A percentile compares a stretch with the other conserved stretches of the same genome.
Conservation (phyloP, 2,329 filamentous ascomycete species). For the Salinomyces thailandicus region DNA sequence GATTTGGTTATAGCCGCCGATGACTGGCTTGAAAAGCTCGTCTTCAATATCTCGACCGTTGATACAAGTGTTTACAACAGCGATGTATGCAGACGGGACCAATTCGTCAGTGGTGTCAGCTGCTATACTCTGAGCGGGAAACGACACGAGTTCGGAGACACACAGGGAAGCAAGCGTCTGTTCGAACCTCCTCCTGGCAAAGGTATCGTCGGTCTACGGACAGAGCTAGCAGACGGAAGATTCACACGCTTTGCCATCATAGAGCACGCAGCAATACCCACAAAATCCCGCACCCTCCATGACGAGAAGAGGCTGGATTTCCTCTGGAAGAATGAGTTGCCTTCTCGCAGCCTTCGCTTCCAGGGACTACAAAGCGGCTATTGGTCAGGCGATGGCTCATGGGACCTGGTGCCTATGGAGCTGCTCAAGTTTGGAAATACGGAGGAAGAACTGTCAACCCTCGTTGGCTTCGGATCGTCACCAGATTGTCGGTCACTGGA, state of each 20-base stretch:
- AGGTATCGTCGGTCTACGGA: conserved; percentile 2
- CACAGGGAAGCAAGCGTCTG: neutral
- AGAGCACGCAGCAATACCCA: neutral
- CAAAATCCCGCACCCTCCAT: neutral
- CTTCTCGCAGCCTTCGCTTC: conserved; percentile 1
- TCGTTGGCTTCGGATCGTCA: neutral
- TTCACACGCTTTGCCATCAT: neutral
- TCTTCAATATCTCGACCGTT: neutral
- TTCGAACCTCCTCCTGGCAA: conserved; percentile 1
- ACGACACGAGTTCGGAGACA: neutral
- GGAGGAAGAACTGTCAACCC: neutral
- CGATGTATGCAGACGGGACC: neutral
- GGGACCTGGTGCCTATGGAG: neutral
- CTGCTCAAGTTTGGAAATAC: neutral
- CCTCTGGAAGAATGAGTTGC: conserved; percentile 1
- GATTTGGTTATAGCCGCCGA: neutral
- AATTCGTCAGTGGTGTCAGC: neutral
- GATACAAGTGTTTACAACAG: neutral
- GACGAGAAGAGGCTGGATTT: neutral
- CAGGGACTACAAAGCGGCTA: neutral
- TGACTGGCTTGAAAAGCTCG: neutral
- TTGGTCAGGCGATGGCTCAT: neutral
- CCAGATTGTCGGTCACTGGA: neutral
- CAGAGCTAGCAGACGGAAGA: neutral
- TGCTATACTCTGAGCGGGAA: neutral